Percentiles rank a stretch among this genome's conserved stretches.
phyloP scores from a whole-genome alignment of 768 basidiomycete genomes.

The Boletus speciosus region DNA sequence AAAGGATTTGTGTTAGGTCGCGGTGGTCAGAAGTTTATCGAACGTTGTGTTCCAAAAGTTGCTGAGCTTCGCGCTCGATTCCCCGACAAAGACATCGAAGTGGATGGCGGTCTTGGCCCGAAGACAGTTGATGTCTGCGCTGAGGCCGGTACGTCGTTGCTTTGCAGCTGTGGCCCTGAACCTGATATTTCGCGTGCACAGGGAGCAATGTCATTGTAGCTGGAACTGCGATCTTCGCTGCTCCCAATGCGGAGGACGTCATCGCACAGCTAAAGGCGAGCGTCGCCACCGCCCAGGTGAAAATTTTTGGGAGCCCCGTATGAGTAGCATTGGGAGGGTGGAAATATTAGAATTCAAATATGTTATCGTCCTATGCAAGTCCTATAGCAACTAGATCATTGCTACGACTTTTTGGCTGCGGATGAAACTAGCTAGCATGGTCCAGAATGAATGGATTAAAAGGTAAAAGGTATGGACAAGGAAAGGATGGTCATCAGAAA shows the following conservation, averaged over 20 bases:
- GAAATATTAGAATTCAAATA: constrained; percentile 27
- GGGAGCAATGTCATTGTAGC: constrained; percentile 99
- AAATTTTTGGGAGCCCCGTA: constrained; percentile 18
- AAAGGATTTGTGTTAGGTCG: constrained; percentile 47
- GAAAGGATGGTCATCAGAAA: constrained; percentile 24
- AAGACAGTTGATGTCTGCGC: constrained; percentile 87
- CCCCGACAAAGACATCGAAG: constrained; percentile 94
- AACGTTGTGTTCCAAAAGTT: constrained; percentile 90
- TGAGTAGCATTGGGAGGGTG: background rate
- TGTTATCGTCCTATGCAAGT: constrained; percentile 23
- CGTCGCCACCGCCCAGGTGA: constrained; percentile 66
- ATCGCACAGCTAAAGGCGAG: constrained; percentile 68
- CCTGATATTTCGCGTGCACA: constrained; percentile 27
- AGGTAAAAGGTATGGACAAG: constrained; percentile 24
- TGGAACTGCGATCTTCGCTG: constrained; percentile 91
- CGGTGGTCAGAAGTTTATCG: constrained; percentile 96
- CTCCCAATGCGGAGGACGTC: constrained; percentile 72
- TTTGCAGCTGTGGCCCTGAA: background rate
- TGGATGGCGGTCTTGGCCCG: constrained; percentile 96
- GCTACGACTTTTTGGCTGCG: constrained; percentile 1
- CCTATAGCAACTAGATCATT: constrained; percentile 11
- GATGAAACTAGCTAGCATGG: constrained; percentile 16
- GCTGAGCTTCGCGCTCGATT: constrained; percentile 85
- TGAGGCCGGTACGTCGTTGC: constrained; percentile 61
- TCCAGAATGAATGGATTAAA: constrained; percentile 19